Base-by-base conservation (phyloP, 2,329 filamentous ascomycete species). In the Magnaporthiopsis rhizophila region DNA sequence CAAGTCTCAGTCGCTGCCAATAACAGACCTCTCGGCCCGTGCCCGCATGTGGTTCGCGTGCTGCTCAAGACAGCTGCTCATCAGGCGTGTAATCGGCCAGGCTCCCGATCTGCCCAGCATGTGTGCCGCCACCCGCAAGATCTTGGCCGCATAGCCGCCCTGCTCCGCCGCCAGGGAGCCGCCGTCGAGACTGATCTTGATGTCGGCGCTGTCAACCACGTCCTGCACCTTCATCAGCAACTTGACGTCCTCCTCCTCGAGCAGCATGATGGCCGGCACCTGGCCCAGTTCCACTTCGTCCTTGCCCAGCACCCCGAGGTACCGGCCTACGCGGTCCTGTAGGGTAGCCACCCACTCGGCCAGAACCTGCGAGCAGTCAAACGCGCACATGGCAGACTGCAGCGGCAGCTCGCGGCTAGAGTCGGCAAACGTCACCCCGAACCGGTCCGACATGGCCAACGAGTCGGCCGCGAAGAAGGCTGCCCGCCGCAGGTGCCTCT, bases 391-490 rank as follows among this genome's bases (percentile, higher is more conserved):
- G 1, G 92, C 91, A 18, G 91, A 92, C 73, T 97, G 94, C 56
- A 97, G 85, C 0, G 95, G 92, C 15, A 98, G 81, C 72, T 97
- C 92, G 59, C 91, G 84, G 63, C 90, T 92, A 66, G 91, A 88
- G 67, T 97, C 92, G 9, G 90, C 89, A 76, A 94, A 95, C 0
- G 91, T 92, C 34, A 94, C 86, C 0, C 92, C 92, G 15, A 95
- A 83, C 72, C 90, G 93, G 74, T 96, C 90, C 2, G 92, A 89
- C 86, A 95, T 95, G 34, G 88, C 86, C 11, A 99, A 84, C 0
- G 93, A 96, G 74, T 97, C 92, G 1, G 92, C 92, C 1, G 95
- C 95, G 72, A 96, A 97, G 72, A 92, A 96, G 0, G 94, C 95
- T n/a, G 95, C 95, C 74, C 94, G 96, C 58, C 94, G 89, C 26